A percentile compares a stretch with the other conserved stretches of the same genome.
These are phyloP conservation scores for Isochrysis galbana DNA, from an alignment of 78 protist species.

Conservation along the genomic window DNA sequence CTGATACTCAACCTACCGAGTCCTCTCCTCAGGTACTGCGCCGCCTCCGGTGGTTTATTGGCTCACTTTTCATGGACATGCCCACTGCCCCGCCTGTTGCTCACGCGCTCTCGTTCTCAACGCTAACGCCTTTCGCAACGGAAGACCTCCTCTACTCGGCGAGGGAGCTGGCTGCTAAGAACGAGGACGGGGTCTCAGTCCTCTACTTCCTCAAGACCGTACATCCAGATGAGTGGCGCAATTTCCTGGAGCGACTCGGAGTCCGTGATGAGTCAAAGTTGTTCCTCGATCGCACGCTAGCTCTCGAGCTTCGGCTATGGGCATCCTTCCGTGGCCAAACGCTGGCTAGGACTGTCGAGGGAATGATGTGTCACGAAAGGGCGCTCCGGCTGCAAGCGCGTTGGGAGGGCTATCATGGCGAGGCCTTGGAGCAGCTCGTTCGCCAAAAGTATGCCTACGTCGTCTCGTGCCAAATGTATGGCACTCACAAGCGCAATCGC, in stretches of 20 bases:
- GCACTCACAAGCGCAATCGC: neutral
- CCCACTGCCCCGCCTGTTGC: slow-evolving; percentile 32
- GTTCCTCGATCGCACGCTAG: neutral
- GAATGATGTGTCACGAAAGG: slow-evolving; percentile 27
- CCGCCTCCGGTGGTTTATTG: slow-evolving; percentile 10
- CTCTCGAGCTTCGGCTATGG: slow-evolving; percentile 31
- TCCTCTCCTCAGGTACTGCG: too few species aligned
- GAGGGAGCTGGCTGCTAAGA: neutral
- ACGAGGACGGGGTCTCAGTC: slow-evolving; percentile 2
- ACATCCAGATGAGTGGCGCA: neutral
- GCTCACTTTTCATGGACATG: slow-evolving; percentile 44
- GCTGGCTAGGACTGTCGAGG: slow-evolving; percentile 39
- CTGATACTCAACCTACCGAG: too few species aligned
- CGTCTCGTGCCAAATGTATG: slow-evolving; percentile 42
- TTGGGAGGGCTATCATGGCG: neutral
- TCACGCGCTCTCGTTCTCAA: neutral
- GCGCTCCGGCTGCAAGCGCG: slow-evolving; percentile 8
- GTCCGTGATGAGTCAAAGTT: neutral
- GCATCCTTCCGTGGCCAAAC: slow-evolving; percentile 40
- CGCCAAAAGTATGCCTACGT: neutral
- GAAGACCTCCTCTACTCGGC: slow-evolving; percentile 38
- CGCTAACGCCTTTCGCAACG: slow-evolving; percentile 32
- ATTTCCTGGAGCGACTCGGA: slow-evolving; percentile 19
- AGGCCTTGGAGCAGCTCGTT: neutral
- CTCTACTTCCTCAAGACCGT: slow-evolving; percentile 1